Evolutionary conservation across 176 grass and related monocot genomes (phyloP), one percentile per base, ranked within the genome.

Genomic region (Musa acuminata): DNA sequence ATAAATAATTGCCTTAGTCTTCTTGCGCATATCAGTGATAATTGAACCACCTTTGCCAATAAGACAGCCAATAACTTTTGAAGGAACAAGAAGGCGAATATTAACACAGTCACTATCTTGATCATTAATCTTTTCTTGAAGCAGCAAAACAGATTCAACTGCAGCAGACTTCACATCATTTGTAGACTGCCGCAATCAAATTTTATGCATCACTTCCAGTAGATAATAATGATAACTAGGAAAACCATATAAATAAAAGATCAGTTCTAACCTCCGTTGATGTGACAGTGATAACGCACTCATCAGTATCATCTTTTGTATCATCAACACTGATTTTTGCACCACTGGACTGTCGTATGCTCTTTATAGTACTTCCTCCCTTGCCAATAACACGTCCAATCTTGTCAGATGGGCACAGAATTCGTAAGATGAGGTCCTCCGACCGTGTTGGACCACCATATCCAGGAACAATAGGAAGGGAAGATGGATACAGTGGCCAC

Each of bases 351-450:
- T 94, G 91, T 77, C 91, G 91, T 82, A 94, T 91, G 85, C 70
- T 82, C 87, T 84, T 99, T 85, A 99, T 90, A 25, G 96, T 99
- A 75, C 74, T 54, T 69, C 96, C 96, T 54, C 83, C 84, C 81
- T 91, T 99, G 73, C 96, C 96, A 77, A 99, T 99, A 79, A 99
- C 91, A 49, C 92, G 77, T 53, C 91, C 96, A 78, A 99, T 95
- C 79, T 89, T 99, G 65, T 86, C 83, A 80, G 80, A 82, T 72
- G 96, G 96, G 58, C 96, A 99, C 59, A 99, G 73, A 83, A 99
- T 88, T 72, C 84, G 84, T 54, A 99, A 19, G 25, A 89, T 66
- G 60, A 99, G 80, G 53, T 99, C 91, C 48, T 92, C 91, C 51
- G 88, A 86, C 82, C 77, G 84, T 82, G 78, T 63, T 49, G 84